Evolutionary conservation across 345 rosid genomes (phyloP).

Genomic region (Brassica incana): DNA sequence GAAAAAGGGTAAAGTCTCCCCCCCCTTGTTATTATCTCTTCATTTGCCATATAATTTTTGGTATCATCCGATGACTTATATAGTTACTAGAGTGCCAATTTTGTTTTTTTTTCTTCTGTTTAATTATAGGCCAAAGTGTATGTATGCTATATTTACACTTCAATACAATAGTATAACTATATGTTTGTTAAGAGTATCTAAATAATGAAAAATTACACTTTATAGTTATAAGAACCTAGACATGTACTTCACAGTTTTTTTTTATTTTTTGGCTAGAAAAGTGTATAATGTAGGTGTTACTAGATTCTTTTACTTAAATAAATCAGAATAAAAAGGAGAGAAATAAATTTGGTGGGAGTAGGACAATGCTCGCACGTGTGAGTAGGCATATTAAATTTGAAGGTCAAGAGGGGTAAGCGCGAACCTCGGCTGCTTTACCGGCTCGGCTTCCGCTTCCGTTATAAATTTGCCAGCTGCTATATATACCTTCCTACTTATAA

Average conservation of each 20-base stretch:
- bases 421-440: constrained; percentile 54
- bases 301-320: neutral
- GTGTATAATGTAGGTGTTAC: neutral
- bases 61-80: neutral
- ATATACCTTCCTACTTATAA: neutral
- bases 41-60: neutral
- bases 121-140: neutral
- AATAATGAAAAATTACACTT: neutral
- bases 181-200: neutral
- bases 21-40: neutral
- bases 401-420: constrained; percentile 43
- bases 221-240: neutral
- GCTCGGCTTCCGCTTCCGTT: constrained; percentile 46
- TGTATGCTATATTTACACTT: neutral
- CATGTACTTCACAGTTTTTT: neutral
- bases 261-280: neutral
- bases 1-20: neutral
- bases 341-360: neutral
- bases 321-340: neutral
- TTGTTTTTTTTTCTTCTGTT: neutral
- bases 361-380: constrained; percentile 60
- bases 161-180: neutral
- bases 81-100: neutral
- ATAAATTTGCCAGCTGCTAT: neutral
- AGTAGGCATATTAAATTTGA: constrained; percentile 37